phyloP scores from a whole-genome alignment of 495 filamentous ascomycete species.

The Oleoguttula mirabilis region DNA sequence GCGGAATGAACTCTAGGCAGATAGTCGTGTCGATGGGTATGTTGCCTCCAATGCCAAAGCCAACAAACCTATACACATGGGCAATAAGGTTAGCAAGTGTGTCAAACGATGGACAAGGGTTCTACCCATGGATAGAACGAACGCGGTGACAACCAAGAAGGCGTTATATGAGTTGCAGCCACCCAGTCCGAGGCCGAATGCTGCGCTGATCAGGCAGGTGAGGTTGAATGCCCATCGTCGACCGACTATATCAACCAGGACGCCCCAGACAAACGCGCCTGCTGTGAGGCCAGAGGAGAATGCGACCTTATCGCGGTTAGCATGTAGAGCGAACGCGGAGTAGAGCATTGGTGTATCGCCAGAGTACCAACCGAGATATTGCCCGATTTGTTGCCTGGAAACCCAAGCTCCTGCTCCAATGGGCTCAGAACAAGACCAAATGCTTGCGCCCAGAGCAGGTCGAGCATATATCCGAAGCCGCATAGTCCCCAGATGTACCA shows the following conservation, averaged over 20 bases:
- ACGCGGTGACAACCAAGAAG: conserved; percentile 36
- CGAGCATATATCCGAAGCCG: conserved; percentile 41
- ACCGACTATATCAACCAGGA: conserved; percentile 40
- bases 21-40: conserved; percentile 42
- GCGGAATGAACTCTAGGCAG: conserved; percentile 37
- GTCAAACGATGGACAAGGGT: too few relatives aligned
- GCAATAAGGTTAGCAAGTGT: too few relatives aligned
- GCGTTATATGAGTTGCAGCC: conserved; percentile 31
- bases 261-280: conserved; percentile 38
- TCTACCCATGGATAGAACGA: too few relatives aligned
- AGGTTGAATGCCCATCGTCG: conserved; percentile 41
- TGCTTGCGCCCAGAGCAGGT: conserved; percentile 39
- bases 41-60: conserved; percentile 40
- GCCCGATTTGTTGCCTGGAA: conserved; percentile 20
- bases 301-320: conserved; percentile 11
- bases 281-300: conserved; percentile 23
- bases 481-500: conserved; percentile 37
- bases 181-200: conserved; percentile 37
- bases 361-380: conserved; percentile 17
- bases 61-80: conserved; percentile 14
- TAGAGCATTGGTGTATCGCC: conserved; percentile 2
- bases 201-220: conserved; percentile 34
- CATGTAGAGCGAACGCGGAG: too few relatives aligned
- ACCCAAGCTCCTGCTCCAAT: conserved; percentile 36
- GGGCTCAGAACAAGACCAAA: conserved; percentile 38